Conservation (phyloP, 192 early-diverging fungal species). For the Dimargaris xerosporica region DNA sequence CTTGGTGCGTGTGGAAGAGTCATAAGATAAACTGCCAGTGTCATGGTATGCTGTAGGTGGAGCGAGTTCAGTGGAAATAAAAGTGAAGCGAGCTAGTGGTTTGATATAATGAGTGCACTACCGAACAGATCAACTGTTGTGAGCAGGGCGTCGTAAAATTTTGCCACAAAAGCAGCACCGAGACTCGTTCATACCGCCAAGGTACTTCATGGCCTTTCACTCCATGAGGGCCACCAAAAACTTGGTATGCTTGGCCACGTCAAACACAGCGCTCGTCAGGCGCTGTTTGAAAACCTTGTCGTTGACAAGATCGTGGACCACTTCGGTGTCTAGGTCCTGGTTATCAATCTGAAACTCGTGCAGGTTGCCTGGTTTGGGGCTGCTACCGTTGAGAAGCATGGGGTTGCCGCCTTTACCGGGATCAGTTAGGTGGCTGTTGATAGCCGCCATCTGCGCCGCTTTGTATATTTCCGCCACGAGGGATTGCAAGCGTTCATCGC, state of each 20-base stretch:
- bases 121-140: no score
- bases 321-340: conserved; percentile 25
- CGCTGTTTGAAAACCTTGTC: conserved; percentile 65
- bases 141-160: no score
- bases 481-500: conserved; percentile 27
- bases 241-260: conserved; percentile 82
- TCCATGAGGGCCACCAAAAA: conserved; percentile 64
- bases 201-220: conserved; percentile 12
- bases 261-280: conserved; percentile 68
- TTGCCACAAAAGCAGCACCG: no score
- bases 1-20: no score
- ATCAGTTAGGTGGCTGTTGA: conserved; percentile 13
- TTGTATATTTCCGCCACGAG: conserved; percentile 29
- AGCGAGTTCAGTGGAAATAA: no score
- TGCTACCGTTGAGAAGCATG: conserved; percentile 2
- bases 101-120: neutral
- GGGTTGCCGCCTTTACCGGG: neutral
- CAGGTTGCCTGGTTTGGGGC: neutral
- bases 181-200: neutral
- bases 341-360: conserved; percentile 11
- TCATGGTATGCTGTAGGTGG: no score
- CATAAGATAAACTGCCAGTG: no score
- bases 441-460: conserved; percentile 29
- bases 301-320: conserved; percentile 31
- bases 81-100: neutral